A percentile compares a stretch with the other conserved stretches of the same genome.
Evolutionary conservation across 495 filamentous ascomycete species (phyloP).

Genomic region (Neurospora tetrasperma): DNA sequence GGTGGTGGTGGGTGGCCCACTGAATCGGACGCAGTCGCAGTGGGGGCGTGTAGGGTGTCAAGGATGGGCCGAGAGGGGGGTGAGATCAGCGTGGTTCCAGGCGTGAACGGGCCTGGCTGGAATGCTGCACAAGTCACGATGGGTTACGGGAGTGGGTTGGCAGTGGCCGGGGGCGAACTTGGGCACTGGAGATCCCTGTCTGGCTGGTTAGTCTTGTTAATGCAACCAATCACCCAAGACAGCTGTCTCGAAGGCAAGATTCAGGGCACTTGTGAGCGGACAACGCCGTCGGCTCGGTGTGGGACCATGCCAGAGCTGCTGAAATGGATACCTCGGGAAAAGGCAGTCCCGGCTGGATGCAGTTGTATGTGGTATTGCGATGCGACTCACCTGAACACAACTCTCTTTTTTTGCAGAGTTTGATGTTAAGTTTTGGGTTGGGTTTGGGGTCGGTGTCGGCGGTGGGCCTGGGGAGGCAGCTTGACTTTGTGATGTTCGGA

Average conservation of each 20-base stretch:
- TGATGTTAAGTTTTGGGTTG: not conserved
- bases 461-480: not conserved
- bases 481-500: not conserved
- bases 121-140: constrained; percentile 10
- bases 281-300: constrained; percentile 13
- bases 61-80: not conserved
- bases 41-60: not conserved
- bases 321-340: constrained; percentile 12
- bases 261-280: constrained; percentile 7
- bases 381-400: not conserved
- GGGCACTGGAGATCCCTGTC: constrained; percentile 1
- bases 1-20: constrained; percentile 10
- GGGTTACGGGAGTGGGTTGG: constrained; percentile 5
- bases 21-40: constrained; percentile 20
- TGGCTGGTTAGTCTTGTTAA: not conserved
- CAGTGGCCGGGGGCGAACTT: constrained; percentile 4
- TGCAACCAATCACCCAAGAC: constrained; percentile 12
- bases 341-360: not conserved
- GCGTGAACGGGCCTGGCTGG: constrained; percentile 15
- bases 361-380: not conserved
- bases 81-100: constrained; percentile 21
- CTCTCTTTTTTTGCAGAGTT: not conserved
- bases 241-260: constrained; percentile 3
- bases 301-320: not conserved
- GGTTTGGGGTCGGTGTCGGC: not conserved